A percentile compares a stretch with the other conserved stretches of the same genome.
Conservation (phyloP, 495 filamentous ascomycete species). For the Oidiodendron maius region DNA sequence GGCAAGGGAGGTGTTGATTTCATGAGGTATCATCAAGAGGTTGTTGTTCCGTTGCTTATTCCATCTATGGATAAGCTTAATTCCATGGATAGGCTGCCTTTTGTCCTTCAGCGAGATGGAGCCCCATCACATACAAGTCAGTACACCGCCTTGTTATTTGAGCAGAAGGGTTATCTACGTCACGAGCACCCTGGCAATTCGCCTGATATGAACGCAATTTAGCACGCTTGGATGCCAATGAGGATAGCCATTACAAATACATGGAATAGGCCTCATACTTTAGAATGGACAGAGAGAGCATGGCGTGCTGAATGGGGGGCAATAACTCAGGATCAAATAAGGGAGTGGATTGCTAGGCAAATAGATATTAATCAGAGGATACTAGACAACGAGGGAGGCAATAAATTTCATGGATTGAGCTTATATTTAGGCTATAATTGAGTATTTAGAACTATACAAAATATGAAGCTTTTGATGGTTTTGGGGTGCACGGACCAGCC, state of each 20-base stretch:
- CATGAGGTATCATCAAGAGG: neutral
- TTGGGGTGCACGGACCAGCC: no score
- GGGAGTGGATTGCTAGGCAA: no score
- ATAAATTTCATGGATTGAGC: no score
- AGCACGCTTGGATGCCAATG: conserved; percentile 26
- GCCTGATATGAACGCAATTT: conserved; percentile 38
- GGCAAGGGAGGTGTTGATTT: neutral
- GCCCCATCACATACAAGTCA: neutral
- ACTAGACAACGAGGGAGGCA: no score
- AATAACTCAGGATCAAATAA: neutral
- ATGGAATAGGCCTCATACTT: neutral
- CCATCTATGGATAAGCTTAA: neutral
- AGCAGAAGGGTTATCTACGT: neutral
- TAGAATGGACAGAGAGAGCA: neutral
- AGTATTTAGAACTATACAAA: no score
- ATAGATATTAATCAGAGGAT: no score
- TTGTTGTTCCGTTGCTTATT: neutral
- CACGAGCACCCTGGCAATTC: neutral
- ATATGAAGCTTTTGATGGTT: no score
- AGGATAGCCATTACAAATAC: neutral
- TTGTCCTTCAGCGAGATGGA: neutral
- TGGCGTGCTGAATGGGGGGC: neutral
- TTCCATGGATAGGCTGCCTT: neutral
- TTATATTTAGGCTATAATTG: no score
- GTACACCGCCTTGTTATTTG: neutral